These are phyloP conservation scores for Boletus semigastroideus DNA, from an alignment of 1,284 basidiomycete genomes.

Conservation along the genomic window DNA sequence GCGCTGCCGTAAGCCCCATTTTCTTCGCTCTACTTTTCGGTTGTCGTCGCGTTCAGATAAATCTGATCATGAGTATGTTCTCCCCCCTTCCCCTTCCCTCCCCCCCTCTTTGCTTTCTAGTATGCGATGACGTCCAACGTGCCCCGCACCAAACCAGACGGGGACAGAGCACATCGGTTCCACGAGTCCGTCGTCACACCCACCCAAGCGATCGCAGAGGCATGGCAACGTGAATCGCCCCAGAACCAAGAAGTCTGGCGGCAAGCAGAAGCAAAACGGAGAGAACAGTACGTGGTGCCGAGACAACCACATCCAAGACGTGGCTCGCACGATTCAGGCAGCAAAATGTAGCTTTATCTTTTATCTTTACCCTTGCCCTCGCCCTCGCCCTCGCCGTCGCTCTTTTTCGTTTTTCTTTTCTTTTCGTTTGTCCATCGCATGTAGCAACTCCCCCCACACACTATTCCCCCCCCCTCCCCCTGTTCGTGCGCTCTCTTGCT, in stretches of 20 bases:
- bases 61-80: slow-evolving; percentile 33
- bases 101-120: slow-evolving; percentile 17
- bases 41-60: slow-evolving; percentile 12
- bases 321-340: slow-evolving; percentile 30
- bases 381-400: too few species aligned
- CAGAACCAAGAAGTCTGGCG: slow-evolving; percentile 61
- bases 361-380: too few species aligned
- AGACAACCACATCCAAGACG: slow-evolving; percentile 33
- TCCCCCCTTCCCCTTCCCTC: not conserved
- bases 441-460: too few species aligned
- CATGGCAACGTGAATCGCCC: slow-evolving; percentile 58
- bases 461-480: too few species aligned
- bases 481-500: not conserved
- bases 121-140: slow-evolving; percentile 46
- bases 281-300: slow-evolving; percentile 37
- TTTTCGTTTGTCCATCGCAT: too few species aligned
- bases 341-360: slow-evolving; percentile 45
- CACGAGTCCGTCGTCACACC: slow-evolving; percentile 44
- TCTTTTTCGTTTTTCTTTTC: too few species aligned
- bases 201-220: slow-evolving; percentile 61
- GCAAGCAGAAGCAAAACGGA: slow-evolving; percentile 50
- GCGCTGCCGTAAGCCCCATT: slow-evolving; percentile 38
- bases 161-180: slow-evolving; percentile 31
- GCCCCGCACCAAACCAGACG: slow-evolving; percentile 38
- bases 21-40: slow-evolving; percentile 19